Base-by-base conservation (phyloP, 2,329 filamentous ascomycete genomes). In the Seiridium unicorne region DNA sequence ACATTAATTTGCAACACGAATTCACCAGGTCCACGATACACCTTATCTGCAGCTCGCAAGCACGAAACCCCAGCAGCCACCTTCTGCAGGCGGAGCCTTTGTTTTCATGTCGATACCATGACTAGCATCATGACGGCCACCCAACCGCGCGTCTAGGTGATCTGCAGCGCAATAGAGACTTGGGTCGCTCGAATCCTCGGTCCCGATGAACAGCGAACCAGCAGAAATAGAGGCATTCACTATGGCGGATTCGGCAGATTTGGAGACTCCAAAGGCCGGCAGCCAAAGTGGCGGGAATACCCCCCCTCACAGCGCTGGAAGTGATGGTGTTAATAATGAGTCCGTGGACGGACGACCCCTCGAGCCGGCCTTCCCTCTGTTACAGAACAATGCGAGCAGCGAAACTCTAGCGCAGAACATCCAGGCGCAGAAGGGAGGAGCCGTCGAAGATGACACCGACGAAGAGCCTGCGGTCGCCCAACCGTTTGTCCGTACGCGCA, bases 391-490 rank as follows among this genome's bases (percentile, higher is more conserved):
- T 57, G 73, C 76, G 18, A 73, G 68, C 60, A 71, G 69, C 62
- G 76, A 77, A 51, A 70, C 72, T 7, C 69, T 75, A 26, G 65
- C 74, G 38, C 68, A 72, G 36, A 63, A 66, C n/a, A 68, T 65
- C 51, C 68, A 69, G 57, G 56, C 69, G 32, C 66, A 68, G 53
- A 69, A 72, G 61, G 63, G 69, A 11, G 40, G 42, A 56, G 42
- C 58, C 48, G 55, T 62, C 38, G 81, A 82, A 62, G 81, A 82
- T 57, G 83, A 85, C 62, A 82, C 84, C 63, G 83, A 84, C 51
- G 85, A 87, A 61, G 85, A 87, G 63, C 79, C 81, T 7, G 81
- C 82, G 1, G 79, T 86, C 42, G 83, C 84, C 32, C 79, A 79
- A 61, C 85, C 85, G 3, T 87, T 87, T 61, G 73, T 83, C 32